Evolutionary conservation across 371 early-diverging fungal species (phyloP), one percentile per base, ranked within the genome.

Genomic region (Lichtheimia ornata): DNA sequence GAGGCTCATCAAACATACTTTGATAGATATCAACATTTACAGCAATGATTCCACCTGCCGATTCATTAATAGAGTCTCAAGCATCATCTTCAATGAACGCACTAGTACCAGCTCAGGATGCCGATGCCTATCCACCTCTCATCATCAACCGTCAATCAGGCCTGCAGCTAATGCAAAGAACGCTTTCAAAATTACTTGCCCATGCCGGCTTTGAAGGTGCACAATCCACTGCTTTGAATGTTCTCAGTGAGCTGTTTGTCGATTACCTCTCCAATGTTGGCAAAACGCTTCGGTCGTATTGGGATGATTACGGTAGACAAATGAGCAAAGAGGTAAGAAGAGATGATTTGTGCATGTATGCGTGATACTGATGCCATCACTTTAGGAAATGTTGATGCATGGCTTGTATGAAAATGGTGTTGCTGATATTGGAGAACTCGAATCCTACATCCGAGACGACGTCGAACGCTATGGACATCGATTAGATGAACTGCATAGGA

Each of bases 131-230:
- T 50, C 85, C 84, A 0, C 87, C 88, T 0, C 62, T 93, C 27
- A 67, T 74, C 4, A 53, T 97, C 9, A 44, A 60, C 15, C 49
- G 49, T 18, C 18, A 54, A 18, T 55, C 91, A 1, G 91, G 91
- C 4, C 76, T 82, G 41, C 80, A 77, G 17, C 73, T 94, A 50
- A 59, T 88, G 52, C 77, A 84, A 53, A 88, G 92, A 20, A 81
- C 84, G 4, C 70, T 82, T 5, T 74, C 88, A 1, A 84, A 88
- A 62, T 63, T 95, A 40, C 78, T 95, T 40, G 81, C 88, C 45
- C 95, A 97, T 69, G 83, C 91, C 27, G 97, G 97, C 13, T 97
- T 96, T 78, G 96, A 97, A 71, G 88, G 86, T 67, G 71, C 85
- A 67, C 66, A 87, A 65, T 53, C 66, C 61, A 71, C 67, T 18